phyloP scores from a whole-genome alignment of 108 stramenopile species.

The Cyclotella atomus region DNA sequence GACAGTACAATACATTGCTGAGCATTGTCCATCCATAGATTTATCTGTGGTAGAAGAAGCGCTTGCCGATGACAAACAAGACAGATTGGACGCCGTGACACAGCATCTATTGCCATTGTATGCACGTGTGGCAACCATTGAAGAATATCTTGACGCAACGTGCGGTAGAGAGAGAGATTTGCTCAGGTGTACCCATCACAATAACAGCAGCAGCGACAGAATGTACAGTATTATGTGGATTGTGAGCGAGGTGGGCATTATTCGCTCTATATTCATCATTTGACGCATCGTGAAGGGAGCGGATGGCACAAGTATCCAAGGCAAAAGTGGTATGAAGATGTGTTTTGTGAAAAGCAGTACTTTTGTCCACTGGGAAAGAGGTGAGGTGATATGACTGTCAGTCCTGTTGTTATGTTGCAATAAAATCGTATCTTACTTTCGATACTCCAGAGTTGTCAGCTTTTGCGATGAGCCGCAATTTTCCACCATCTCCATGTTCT shows the following conservation, averaged over 20 bases:
- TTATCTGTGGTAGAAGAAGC: constrained; percentile 40
- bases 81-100: constrained; percentile 40
- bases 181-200: not conserved
- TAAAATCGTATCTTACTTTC: not conserved
- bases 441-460: constrained; percentile 17
- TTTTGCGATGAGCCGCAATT: constrained; percentile 63
- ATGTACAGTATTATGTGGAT: constrained; percentile 38
- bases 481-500: constrained; percentile 45
- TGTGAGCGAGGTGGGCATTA: constrained; percentile 50
- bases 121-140: constrained; percentile 35
- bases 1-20: constrained; percentile 31
- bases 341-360: constrained; percentile 30
- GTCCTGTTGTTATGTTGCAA: not conserved
- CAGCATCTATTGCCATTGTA: constrained; percentile 35
- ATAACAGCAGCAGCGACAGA: not conserved
- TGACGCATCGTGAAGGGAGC: constrained; percentile 10
- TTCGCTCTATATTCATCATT: constrained; percentile 31
- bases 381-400: not conserved
- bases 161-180: constrained; percentile 16
- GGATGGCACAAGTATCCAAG: constrained; percentile 39
- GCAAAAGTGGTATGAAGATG: constrained; percentile 63
- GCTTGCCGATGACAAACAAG: constrained; percentile 38
- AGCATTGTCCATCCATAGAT: constrained; percentile 32
- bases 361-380: constrained; percentile 52
- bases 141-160: constrained; percentile 36